phyloP scores from a whole-genome alignment of 2,329 filamentous ascomycete genomes.

The Cercospora sesami region DNA sequence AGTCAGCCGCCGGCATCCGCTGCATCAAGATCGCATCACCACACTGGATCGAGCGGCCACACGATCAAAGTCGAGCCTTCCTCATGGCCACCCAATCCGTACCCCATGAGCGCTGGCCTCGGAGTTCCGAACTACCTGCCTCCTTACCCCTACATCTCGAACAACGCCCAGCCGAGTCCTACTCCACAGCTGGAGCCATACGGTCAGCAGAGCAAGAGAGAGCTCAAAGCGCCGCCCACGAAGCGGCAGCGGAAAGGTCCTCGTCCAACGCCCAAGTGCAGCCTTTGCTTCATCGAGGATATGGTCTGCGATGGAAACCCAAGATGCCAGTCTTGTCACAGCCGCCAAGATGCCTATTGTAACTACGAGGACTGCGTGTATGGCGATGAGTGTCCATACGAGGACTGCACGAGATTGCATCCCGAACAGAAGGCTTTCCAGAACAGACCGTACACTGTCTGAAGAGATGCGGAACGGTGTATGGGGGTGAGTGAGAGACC shows the following conservation, averaged over 20 bases:
- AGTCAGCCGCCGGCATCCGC: not conserved
- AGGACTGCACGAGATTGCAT: not conserved
- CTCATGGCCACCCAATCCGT: not conserved
- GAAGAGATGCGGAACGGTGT: not conserved
- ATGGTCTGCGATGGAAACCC: not conserved
- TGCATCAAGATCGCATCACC: not conserved
- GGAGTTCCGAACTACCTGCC: not conserved
- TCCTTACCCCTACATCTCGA: not conserved
- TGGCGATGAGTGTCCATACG: not conserved
- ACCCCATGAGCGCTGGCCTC: not conserved
- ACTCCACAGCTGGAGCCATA: not conserved
- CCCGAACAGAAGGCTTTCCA: slow-evolving; percentile 2
- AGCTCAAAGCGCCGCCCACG: not conserved
- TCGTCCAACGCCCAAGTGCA: not conserved
- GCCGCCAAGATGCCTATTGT: not conserved
- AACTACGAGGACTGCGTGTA: not conserved
- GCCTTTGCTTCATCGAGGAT: not conserved
- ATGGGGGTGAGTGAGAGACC: too few species aligned
- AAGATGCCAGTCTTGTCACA: not conserved
- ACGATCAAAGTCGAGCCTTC: not conserved
- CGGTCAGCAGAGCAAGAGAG: not conserved
- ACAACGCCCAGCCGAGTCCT: not conserved
- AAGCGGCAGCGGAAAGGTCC: not conserved
- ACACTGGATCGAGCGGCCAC: not conserved
- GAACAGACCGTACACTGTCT: not conserved